These are phyloP conservation scores for Mycena vitilis DNA, from an alignment of 768 basidiomycete genomes.

Conservation along the genomic window DNA sequence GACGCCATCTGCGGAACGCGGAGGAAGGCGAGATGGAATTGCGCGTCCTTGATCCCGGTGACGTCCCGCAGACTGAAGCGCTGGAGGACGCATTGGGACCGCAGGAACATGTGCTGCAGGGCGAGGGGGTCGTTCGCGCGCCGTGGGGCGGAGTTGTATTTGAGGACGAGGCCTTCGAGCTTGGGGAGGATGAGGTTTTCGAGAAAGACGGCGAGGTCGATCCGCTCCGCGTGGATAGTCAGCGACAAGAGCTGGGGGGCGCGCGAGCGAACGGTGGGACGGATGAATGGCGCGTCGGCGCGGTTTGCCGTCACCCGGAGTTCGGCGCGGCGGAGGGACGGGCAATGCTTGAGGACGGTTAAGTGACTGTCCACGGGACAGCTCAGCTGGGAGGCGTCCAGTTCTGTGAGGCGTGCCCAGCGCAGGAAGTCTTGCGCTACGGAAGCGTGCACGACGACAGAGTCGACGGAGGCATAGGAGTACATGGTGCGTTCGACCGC, in stretches of 20 bases:
- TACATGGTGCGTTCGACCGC: constrained; percentile 27
- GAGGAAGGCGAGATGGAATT: constrained; percentile 20
- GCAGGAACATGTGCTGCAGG: constrained; percentile 15
- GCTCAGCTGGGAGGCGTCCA: constrained; percentile 27
- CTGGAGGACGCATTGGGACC: constrained; percentile 23
- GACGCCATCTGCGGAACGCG: constrained; percentile 18
- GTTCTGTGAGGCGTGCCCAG: constrained; percentile 28
- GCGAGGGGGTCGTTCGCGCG: constrained; percentile 21
- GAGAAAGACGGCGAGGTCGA: constrained; percentile 23
- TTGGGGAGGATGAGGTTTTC: constrained; percentile 21
- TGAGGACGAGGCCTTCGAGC: constrained; percentile 29
- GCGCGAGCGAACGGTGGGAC: constrained; percentile 9
- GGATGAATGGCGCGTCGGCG: constrained; percentile 16
- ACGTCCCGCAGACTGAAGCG: constrained; percentile 27
- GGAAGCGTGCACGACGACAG: constrained; percentile 28
- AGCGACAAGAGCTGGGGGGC: constrained; percentile 27
- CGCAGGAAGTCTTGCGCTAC: constrained; percentile 21
- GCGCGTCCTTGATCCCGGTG: constrained; percentile 7
- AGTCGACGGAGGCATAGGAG: constrained; percentile 23
- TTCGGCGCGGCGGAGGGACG: constrained; percentile 27
- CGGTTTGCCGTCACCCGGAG: constrained; percentile 11
- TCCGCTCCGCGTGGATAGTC: constrained; percentile 17
- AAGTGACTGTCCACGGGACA: constrained; percentile 16
- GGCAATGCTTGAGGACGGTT: constrained; percentile 21
- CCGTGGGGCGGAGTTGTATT: constrained; percentile 19